Base-by-base conservation (phyloP, 2,329 filamentous ascomycete species). In the Xylaria sp. region DNA sequence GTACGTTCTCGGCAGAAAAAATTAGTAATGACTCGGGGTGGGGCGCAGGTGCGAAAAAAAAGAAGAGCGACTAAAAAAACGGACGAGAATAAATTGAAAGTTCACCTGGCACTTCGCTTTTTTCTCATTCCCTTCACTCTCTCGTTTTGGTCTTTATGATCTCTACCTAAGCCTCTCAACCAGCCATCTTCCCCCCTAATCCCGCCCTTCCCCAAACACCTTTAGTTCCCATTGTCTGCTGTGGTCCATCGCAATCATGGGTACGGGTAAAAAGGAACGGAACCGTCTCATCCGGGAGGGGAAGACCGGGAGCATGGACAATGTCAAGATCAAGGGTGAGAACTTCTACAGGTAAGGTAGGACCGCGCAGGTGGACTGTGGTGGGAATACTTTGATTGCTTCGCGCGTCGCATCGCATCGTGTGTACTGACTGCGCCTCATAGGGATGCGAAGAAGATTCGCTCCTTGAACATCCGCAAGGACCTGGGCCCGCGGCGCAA, bases 241-340 rank as follows among this genome's bases (percentile, higher is more conserved):
- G 2, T n/a, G 37, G 19, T 42, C 18, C 23, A 62, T 39, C 54
- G 59, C 62, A 65, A 71, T 66, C 60, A 96, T 96, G 92, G 92
- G 92, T 77, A 89, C 87, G 70, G 88, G 85, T 70, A 97, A 97
- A 83, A 97, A 97, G 77, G 93, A 97, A 78, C 86, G 86, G 65
- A 83, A 80, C 74, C 87, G 93, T 78, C 89, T 89, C 74, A 83
- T 83, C 79, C 89, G 92, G 75, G 87, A 97, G 83, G 91, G 91
- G 68, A 93, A 92, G 79, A 84, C 83, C 54, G 84, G 84, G 67
- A 91, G 91, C 74, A 91, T 96, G 85, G 86, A 79, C 70, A 97
- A 97, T 78, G 90, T 97, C 72, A 91, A 88, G 71, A 82, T 86
- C 69, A 99, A 99, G 79, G 94, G 94, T 78, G 93, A 97, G 82